Percentiles rank a stretch among this genome's conserved stretches.
phyloP scores from a whole-genome alignment of 176 grass and related monocot genomes.

The Alloteropsis semialata region DNA sequence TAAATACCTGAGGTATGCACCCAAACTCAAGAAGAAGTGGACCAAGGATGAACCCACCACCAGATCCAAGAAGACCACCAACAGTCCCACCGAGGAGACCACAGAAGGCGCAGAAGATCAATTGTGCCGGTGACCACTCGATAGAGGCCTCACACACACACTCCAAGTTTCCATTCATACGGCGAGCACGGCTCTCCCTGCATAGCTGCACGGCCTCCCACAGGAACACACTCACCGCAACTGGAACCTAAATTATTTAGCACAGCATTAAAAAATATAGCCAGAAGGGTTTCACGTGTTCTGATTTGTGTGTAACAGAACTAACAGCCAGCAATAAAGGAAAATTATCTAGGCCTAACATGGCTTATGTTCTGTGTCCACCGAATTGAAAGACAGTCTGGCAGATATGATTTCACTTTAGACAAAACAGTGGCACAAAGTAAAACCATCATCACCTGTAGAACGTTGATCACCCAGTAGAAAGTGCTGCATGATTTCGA shows the following conservation, averaged over 20 bases:
- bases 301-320: not conserved
- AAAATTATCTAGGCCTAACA: not conserved
- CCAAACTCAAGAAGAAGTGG: conserved; percentile 97
- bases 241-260: conserved; percentile 53
- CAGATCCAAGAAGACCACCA: conserved; percentile 89
- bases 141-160: conserved; percentile 90
- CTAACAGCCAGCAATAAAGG: not conserved
- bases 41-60: conserved; percentile 92
- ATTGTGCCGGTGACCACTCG: conserved; percentile 72
- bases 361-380: not conserved
- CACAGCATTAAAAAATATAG: conserved; percentile 11
- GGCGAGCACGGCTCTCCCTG: conserved; percentile 62
- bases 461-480: conserved; percentile 80
- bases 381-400: not conserved
- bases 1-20: conserved; percentile 87
- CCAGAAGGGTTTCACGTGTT: not conserved
- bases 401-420: not conserved
- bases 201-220: conserved; percentile 71
- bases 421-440: not conserved
- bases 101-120: conserved; percentile 83
- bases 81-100: conserved; percentile 87
- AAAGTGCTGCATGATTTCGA: conserved; percentile 69
- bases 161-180: conserved; percentile 67
- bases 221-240: conserved; percentile 55
- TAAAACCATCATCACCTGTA: conserved; percentile 52